Conservation (phyloP, 176 grass and related monocot genomes). For the Musa schizocarpa region DNA sequence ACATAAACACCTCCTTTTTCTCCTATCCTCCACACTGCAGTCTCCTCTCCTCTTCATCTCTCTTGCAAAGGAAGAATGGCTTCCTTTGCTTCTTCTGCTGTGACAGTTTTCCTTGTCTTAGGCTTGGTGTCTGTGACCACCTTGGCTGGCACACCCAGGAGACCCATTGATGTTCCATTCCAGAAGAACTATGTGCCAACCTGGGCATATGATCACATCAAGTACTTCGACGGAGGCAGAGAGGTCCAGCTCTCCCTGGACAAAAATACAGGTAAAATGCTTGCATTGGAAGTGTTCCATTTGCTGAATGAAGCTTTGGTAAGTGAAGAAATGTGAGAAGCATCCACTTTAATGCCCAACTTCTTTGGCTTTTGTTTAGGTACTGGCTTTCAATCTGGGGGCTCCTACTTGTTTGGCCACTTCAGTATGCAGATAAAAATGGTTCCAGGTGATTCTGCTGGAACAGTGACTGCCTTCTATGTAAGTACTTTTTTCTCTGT, state of each 20-base stretch:
- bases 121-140: not conserved
- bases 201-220: conserved; percentile 9
- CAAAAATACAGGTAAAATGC: not conserved
- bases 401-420: conserved; percentile 7
- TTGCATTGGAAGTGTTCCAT: not conserved
- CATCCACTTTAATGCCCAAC: not conserved
- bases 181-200: conserved; percentile 12
- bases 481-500: not conserved
- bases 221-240: conserved; percentile 1
- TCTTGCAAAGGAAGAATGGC: not conserved
- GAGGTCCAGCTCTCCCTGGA: conserved; percentile 10
- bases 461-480: conserved; percentile 2
- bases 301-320: not conserved
- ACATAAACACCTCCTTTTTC: not conserved
- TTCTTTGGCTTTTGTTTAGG: not conserved
- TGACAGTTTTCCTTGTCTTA: not conserved
- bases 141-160: conserved; percentile 1
- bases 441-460: conserved; percentile 5
- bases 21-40: not conserved
- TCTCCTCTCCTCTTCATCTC: not conserved
- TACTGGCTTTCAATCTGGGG: not conserved
- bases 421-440: conserved; percentile 8
- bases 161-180: conserved; percentile 2
- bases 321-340: not conserved
- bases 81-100: not conserved